Evolutionary conservation across 192 early-diverging fungal genomes (phyloP), one percentile per base, ranked within the genome.

Genomic region (Podochytrium sp.): DNA sequence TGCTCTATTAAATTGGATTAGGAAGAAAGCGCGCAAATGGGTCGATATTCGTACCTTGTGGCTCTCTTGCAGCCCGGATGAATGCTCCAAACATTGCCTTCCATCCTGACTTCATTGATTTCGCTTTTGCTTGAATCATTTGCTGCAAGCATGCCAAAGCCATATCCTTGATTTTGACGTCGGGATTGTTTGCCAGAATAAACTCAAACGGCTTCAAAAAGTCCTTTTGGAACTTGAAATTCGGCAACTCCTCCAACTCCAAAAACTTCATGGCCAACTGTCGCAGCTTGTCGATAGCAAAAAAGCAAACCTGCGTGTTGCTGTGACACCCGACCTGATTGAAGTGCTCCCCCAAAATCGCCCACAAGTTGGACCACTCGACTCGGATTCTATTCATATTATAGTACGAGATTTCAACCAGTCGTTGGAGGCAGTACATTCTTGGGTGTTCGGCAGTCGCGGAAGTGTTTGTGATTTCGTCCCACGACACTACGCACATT

Each of bases 211-310:
- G 95, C 58, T 90, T 86, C 74, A 98, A 74, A 69, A 98, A 98
- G 79, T 98, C 96, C 78, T 96, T 96, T 79, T 98, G 96, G 82
- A 96, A 96, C 70, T 96, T 94, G 87, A 96, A 98, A 78, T 96
- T 92, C 25, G 93, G 90, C 58, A 98, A 79, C 83, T 98, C 96
- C 81, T 98, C 96, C 65, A 96, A 90, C 69, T 95, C 95, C 84
- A 98, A 86, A 71, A 98, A 98, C 79, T 96, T 94, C 91, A 95
- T 96, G 33, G 94, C 84, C 32, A 98, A 83, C 79, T 98, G 96
- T n/a, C 95, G 85, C 73, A 98, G 82, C 55, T 94, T 95, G 75
- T 98, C 96, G 33, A 98, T 59, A 2, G 95, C 94, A 87, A 98
- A 98, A 62, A 95, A 90, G 30, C 87, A 92, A 2, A 96, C 92